A percentile compares a stretch with the other conserved stretches of the same genome.
These are phyloP conservation scores for Perkinsus chesapeaki DNA, from an alignment of 169 alveolate species.

Conservation along the genomic window DNA sequence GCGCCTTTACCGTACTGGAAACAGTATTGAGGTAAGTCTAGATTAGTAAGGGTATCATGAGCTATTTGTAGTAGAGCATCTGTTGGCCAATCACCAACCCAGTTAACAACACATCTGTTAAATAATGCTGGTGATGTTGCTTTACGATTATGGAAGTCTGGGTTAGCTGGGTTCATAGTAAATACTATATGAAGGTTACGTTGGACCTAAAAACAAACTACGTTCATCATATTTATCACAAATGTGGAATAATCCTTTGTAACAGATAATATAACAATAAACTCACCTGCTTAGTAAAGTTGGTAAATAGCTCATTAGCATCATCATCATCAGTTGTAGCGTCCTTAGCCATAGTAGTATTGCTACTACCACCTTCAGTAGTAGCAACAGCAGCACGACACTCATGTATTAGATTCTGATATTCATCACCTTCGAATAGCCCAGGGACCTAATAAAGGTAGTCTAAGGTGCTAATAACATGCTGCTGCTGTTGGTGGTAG, in stretches of 20 bases:
- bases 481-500: background rate
- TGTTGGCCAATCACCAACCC: slow-evolving; percentile 97
- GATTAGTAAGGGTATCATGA: slow-evolving; percentile 61
- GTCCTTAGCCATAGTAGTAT: slow-evolving; percentile 75
- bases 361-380: slow-evolving; percentile 71
- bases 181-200: slow-evolving; percentile 93
- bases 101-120: slow-evolving; percentile 95
- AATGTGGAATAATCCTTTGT: background rate
- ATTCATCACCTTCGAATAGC: slow-evolving; percentile 95
- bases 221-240: too few species aligned
- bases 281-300: slow-evolving; percentile 81
- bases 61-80: slow-evolving; percentile 88
- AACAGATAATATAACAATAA: background rate
- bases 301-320: slow-evolving; percentile 87
- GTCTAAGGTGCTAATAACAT: background rate
- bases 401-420: slow-evolving; percentile 79
- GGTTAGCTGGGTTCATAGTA: slow-evolving; percentile 98
- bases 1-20: slow-evolving; percentile 22
- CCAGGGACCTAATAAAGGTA: slow-evolving; percentile 98
- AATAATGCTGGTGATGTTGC: slow-evolving; percentile 94
- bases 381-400: slow-evolving; percentile 74
- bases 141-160: slow-evolving; percentile 91
- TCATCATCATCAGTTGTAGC: slow-evolving; percentile 82
- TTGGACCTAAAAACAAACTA: slow-evolving; percentile 34
- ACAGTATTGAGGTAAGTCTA: slow-evolving; percentile 44